Conservation (phyloP, 106 monocot genomes). For the Allium cepa region DNA sequence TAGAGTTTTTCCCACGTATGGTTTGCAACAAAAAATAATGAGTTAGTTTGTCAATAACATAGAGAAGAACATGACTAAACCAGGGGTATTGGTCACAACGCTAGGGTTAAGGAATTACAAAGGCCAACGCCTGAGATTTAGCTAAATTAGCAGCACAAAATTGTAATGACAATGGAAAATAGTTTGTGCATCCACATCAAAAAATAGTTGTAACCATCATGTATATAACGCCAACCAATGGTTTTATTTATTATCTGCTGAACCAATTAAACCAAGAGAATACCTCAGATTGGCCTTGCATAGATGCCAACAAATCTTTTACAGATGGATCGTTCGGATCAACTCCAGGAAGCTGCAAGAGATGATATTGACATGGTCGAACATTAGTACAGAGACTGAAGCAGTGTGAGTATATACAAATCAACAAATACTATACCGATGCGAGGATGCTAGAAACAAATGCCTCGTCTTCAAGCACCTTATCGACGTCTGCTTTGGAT, state of each 20-base stretch:
- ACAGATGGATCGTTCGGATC: conserved; percentile 82
- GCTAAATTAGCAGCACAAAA: neutral
- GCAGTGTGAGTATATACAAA: neutral
- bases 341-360: conserved; percentile 74
- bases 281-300: conserved; percentile 66
- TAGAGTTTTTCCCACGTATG: too few species aligned
- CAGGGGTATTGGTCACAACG: too few species aligned
- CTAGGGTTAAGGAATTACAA: neutral
- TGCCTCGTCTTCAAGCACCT: conserved; percentile 77
- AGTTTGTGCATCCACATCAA: neutral
- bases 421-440: conserved; percentile 43
- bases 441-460: conserved; percentile 90
- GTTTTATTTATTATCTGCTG: neutral
- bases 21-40: too few species aligned
- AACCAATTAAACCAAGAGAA: neutral
- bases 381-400: too few species aligned
- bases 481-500: conserved; percentile 57
- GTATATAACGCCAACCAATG: neutral
- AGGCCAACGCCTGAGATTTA: neutral
- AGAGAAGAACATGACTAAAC: too few species aligned
- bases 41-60: too few species aligned
- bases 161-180: neutral
- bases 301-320: conserved; percentile 72
- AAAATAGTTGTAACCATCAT: neutral
- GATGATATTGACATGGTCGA: neutral